phyloP scores from a whole-genome alignment of 768 basidiomycete genomes.

The Mycena latifolia region DNA sequence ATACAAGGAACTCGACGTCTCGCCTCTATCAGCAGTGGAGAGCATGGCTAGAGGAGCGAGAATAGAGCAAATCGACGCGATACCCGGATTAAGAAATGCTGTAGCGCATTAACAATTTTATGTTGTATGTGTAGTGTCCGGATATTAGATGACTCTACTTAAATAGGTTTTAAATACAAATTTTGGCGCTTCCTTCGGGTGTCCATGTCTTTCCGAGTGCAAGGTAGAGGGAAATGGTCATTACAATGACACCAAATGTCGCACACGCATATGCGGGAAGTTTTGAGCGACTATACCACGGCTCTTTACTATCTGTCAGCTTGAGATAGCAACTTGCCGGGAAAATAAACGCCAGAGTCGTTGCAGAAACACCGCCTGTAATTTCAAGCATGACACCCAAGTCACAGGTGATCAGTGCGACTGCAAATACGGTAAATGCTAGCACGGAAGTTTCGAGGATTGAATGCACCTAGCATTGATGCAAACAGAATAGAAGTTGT shows the following conservation, averaged over 20 bases:
- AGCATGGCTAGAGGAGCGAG: slow-evolving; percentile 76
- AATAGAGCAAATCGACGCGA: slow-evolving; percentile 68
- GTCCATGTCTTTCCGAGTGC: slow-evolving; percentile 87
- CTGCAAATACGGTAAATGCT: slow-evolving; percentile 53
- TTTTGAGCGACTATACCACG: slow-evolving; percentile 79
- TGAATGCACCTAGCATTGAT: slow-evolving; percentile 80
- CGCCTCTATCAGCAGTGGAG: slow-evolving; percentile 79
- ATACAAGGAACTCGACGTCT: slow-evolving; percentile 73
- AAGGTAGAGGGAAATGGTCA: slow-evolving; percentile 82
- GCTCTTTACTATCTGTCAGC: slow-evolving; percentile 65
- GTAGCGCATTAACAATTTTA: slow-evolving; percentile 38
- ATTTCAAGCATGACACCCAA: slow-evolving; percentile 99
- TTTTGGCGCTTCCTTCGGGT: slow-evolving; percentile 75
- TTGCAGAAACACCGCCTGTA: slow-evolving; percentile 95
- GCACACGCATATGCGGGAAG: slow-evolving; percentile 82
- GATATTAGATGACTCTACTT: slow-evolving; percentile 35
- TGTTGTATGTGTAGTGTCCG: slow-evolving; percentile 35
- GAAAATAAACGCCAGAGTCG: slow-evolving; percentile 93
- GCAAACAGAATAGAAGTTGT: slow-evolving; percentile 87
- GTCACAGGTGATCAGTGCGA: slow-evolving; percentile 94
- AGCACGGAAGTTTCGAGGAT: background rate
- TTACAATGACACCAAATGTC: slow-evolving; percentile 80
- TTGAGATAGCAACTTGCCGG: slow-evolving; percentile 90
- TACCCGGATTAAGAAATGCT: slow-evolving; percentile 66
- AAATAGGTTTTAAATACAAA: slow-evolving; percentile 66